Evolutionary conservation across 2,329 filamentous ascomycete genomes (phyloP), one percentile per base, ranked within the genome.

Genomic region (Alternaria brassicae): DNA sequence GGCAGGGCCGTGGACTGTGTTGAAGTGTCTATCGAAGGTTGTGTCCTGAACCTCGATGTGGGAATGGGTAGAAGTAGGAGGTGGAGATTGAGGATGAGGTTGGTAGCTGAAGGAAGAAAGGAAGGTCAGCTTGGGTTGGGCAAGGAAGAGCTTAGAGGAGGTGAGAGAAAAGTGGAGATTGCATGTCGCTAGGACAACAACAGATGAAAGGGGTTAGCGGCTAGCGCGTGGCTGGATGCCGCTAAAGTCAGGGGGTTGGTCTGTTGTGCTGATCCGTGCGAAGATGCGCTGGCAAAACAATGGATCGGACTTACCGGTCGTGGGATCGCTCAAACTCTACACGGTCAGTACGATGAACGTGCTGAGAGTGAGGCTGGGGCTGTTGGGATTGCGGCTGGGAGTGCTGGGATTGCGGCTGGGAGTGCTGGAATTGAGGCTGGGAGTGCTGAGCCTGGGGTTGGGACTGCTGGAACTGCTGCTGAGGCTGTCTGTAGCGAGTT

Each of bases 31-130:
- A 69, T 83, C 81, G 77, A 77, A 80, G 70, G 73, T 68, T 58
- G 72, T 76, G 73, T 83, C 83, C 78, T 91, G 84, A 75, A 88
- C 82, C 80, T 91, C 86, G 79, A 91, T 81, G 77, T 87, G 86
- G 78, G 86, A 84, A 78, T 89, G 86, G 73, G 84, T 81, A 82
- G 87, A 88, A 63, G 66, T 63, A 60, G 81, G 81, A 73, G 80
- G 79, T 78, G 82, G 81, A 67, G 84, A 79, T 78, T 82, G 81
- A 67, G 84, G 79, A 78, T 82, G 81, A 67, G 84, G 81, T 74
- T 81, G 82, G 79, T 86, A 86, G 76, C 85, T 88, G 77, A 56
- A 68, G 70, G 69, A 69, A 69, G 66, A 68, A 74, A 70, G 63
- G 68, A 73, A 71, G 71, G 72, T 78, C 73, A 76, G 75, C 75